phyloP scores from a whole-genome alignment of 2,329 filamentous ascomycete species.

The Diaporthe sp. region DNA sequence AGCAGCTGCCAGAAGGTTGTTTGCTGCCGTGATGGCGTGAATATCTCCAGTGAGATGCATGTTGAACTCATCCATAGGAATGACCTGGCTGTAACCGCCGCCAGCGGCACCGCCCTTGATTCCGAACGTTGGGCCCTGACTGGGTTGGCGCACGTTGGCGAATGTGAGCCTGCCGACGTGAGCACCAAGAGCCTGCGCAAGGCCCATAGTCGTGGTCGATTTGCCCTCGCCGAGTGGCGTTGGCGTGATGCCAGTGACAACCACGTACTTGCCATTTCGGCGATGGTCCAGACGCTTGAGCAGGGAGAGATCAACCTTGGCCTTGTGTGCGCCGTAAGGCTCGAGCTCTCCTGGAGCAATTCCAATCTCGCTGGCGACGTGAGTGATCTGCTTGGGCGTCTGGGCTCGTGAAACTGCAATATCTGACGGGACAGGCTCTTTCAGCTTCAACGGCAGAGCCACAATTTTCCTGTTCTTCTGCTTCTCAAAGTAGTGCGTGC shows the following conservation, averaged over 20 bases:
- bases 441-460: constrained; percentile 85
- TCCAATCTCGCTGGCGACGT: constrained; percentile 86
- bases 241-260: constrained; percentile 95
- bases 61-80: constrained; percentile 99
- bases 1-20: constrained; percentile 95
- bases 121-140: constrained; percentile 96
- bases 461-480: constrained; percentile 84
- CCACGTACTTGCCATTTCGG: constrained; percentile 88
- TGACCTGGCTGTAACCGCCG: constrained; percentile 98
- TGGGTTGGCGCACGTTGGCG: constrained; percentile 96
- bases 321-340: constrained; percentile 95
- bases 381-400: constrained; percentile 90
- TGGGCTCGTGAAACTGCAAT: constrained; percentile 92
- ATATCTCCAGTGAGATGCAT: constrained; percentile 98
- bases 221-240: constrained; percentile 98
- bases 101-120: constrained; percentile 99
- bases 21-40: constrained; percentile 95
- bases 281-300: constrained; percentile 89
- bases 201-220: constrained; percentile 96
- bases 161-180: constrained; percentile 91
- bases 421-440: constrained; percentile 90
- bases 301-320: constrained; percentile 88
- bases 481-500: constrained; percentile 83
- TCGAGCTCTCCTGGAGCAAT: constrained; percentile 92
- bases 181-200: constrained; percentile 91